Percentiles rank a stretch among this genome's conserved stretches.
Conservation (phyloP, 176 grass and related monocot genomes). For the Ampelocalamus luodianensis region DNA sequence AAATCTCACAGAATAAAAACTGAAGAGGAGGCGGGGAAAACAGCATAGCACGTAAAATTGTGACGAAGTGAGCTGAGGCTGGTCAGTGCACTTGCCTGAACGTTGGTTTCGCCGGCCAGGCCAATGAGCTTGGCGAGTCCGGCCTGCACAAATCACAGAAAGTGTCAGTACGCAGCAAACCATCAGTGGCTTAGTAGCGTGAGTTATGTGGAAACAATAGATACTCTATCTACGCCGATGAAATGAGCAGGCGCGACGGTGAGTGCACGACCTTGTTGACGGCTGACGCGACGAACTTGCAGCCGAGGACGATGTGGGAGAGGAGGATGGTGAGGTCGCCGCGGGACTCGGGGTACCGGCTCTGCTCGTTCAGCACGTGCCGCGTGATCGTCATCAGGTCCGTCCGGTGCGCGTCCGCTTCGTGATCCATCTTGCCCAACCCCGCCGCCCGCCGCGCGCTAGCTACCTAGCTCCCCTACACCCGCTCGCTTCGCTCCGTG, state of each 20-base stretch:
- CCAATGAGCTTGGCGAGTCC: constrained; percentile 89
- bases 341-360: constrained; percentile 69
- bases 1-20: background rate
- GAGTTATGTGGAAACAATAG: too few relatives aligned
- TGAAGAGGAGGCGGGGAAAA: background rate
- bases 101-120: constrained; percentile 87
- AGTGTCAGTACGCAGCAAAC: background rate
- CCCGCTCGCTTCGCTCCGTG: background rate
- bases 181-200: too few relatives aligned
- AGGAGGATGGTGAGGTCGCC: constrained; percentile 98
- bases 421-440: constrained; percentile 70
- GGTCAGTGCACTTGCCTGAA: constrained; percentile 59
- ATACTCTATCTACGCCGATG: too few relatives aligned
- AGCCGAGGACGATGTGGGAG: constrained; percentile 96
- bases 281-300: constrained; percentile 96
- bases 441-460: background rate
- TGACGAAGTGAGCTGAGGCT: background rate
- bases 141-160: constrained; percentile 52
- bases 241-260: background rate
- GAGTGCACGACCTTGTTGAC: constrained; percentile 70
- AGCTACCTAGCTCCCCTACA: background rate
- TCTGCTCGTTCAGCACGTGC: constrained; percentile 96
- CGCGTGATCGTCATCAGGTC: constrained; percentile 98
- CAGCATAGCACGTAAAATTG: background rate
- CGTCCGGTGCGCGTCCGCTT: constrained; percentile 74